Conservation (phyloP, 2,329 filamentous ascomycete genomes). For the Pseudogymnoascus verrucosus region DNA sequence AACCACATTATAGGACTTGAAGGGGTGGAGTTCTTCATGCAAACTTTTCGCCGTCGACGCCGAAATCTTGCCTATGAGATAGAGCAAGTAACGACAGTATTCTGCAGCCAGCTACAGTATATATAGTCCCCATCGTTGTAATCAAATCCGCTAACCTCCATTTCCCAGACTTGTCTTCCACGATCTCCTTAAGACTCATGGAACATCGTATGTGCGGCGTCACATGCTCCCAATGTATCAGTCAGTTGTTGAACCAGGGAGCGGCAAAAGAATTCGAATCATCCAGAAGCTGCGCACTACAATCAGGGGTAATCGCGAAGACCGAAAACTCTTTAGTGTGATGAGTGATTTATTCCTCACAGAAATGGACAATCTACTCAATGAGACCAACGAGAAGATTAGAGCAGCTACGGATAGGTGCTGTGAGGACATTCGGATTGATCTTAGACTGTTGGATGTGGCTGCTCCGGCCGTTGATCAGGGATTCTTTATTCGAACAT, state of each 20-base stretch:
- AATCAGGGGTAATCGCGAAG: conserved; percentile 9
- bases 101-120: conserved; percentile 13
- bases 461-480: conserved; percentile 6
- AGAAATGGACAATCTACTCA: neutral
- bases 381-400: conserved; percentile 7
- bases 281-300: conserved; percentile 3
- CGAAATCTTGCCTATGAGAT: conserved; percentile 13
- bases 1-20: conserved; percentile 10
- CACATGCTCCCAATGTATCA: conserved; percentile 14
- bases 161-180: conserved; percentile 12
- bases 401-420: conserved; percentile 10
- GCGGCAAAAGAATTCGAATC: neutral
- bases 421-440: conserved; percentile 10
- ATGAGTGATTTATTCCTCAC: conserved; percentile 10
- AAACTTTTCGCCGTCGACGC: conserved; percentile 12
- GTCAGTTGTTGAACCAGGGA: conserved; percentile 7
- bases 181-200: conserved; percentile 13
- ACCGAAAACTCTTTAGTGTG: conserved; percentile 12
- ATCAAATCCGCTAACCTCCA: neutral
- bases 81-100: conserved; percentile 7
- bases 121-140: neutral
- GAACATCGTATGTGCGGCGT: conserved; percentile 12
- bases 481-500: neutral
- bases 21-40: conserved; percentile 9
- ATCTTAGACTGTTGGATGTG: conserved; percentile 14